Evolutionary conservation across 805 yeast genomes (phyloP).

Genomic region (Naumovozyma baii): DNA sequence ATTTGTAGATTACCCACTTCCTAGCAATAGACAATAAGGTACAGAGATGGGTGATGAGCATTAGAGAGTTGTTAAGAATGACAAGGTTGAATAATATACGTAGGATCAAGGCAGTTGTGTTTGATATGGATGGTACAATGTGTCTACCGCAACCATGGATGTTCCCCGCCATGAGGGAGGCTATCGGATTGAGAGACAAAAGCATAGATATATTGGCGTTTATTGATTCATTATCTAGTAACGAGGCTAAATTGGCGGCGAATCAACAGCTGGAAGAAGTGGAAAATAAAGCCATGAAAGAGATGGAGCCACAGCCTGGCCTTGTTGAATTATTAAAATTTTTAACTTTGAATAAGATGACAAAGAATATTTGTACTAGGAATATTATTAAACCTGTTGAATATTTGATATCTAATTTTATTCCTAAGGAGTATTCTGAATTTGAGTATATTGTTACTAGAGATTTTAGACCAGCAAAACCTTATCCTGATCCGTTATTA

Average conservation of each 20-base stretch:
- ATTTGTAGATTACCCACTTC: no score
- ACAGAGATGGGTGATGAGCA: neutral
- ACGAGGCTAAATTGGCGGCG: slow-evolving; percentile 35
- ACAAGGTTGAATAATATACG: slow-evolving; percentile 17
- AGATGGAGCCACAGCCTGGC: slow-evolving; percentile 45
- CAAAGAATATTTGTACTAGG: slow-evolving; percentile 54
- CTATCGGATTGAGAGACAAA: slow-evolving; percentile 39
- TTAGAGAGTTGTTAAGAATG: slow-evolving; percentile 4
- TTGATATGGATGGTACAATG: slow-evolving; percentile 76
- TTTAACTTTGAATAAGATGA: slow-evolving; percentile 27
- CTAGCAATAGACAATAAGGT: no score
- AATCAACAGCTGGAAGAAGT: slow-evolving; percentile 38
- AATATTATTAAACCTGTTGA: slow-evolving; percentile 46
- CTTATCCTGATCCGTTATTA: slow-evolving; percentile 52
- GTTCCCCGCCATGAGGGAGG: slow-evolving; percentile 51
- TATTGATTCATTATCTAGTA: slow-evolving; percentile 35
- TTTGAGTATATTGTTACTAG: slow-evolving; percentile 53
- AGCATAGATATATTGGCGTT: slow-evolving; percentile 44
- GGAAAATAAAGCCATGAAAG: slow-evolving; percentile 54
- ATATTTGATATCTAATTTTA: slow-evolving; percentile 37
- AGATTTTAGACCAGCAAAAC: slow-evolving; percentile 59
- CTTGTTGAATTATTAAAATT: slow-evolving; percentile 34
- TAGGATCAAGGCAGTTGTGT: slow-evolving; percentile 43
- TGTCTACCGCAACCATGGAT: slow-evolving; percentile 56
- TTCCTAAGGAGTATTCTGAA: slow-evolving; percentile 30